Percentiles rank a stretch among this genome's conserved stretches.
Evolutionary conservation across 345 rosid species (phyloP).

Genomic region (Populus pruinosa): DNA sequence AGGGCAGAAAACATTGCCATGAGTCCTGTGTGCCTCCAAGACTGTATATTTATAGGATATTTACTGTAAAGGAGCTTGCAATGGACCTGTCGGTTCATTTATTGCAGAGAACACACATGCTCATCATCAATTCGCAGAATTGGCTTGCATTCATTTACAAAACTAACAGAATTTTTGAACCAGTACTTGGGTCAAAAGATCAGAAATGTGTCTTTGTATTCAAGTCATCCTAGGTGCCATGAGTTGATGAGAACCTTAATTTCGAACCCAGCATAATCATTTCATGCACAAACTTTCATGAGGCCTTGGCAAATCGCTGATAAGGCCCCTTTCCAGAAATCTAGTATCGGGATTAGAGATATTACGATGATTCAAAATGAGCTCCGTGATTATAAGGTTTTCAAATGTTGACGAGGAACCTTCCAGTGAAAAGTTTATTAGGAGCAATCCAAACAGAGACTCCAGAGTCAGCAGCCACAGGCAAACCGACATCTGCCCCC

Average conservation of each 20-base stretch:
- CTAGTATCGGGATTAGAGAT: too few relatives aligned
- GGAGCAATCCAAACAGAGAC: background rate
- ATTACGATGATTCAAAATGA: background rate
- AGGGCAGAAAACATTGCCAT: slow-evolving; percentile 2
- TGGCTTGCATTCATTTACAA: background rate
- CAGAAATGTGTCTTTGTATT: background rate
- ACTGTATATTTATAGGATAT: background rate
- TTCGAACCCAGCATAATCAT: too few relatives aligned
- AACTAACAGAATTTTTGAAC: background rate
- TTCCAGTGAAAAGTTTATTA: background rate
- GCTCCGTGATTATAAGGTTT: background rate
- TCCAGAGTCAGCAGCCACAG: background rate
- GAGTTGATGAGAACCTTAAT: too few relatives aligned
- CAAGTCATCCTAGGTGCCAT: background rate
- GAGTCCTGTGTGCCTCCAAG: background rate
- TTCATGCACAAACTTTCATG: too few relatives aligned
- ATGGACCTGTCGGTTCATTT: background rate
- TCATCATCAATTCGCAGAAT: background rate
- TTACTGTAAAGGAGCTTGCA: background rate
- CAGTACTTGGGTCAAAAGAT: background rate
- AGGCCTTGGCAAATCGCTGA: too few relatives aligned
- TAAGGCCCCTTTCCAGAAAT: too few relatives aligned
- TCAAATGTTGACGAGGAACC: background rate
- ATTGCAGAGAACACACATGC: background rate
- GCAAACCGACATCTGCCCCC: background rate